Conservation (phyloP, 1,284 basidiomycete species). For the Trametes hirsuta region DNA sequence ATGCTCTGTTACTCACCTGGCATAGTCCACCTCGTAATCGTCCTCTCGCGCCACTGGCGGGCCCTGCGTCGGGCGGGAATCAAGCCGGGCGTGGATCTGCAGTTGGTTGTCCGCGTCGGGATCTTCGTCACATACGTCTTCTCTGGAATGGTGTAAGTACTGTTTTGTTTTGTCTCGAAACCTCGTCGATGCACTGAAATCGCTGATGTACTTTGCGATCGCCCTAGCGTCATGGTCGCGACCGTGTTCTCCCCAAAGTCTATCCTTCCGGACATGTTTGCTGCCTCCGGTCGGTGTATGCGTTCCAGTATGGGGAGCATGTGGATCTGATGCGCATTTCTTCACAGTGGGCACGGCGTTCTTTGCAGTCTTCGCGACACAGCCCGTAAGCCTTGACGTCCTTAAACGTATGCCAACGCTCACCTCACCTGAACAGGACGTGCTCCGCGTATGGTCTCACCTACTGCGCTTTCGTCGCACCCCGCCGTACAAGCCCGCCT, state of each 20-base stretch:
- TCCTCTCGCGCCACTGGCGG: conserved; percentile 21
- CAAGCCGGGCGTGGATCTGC: conserved; percentile 16
- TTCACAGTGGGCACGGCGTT: conserved; percentile 29
- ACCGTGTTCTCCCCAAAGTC: conserved; percentile 16
- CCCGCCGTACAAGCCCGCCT: not conserved
- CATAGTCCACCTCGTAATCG: conserved; percentile 23
- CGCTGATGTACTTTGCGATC: not conserved
- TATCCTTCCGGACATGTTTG: conserved; percentile 31
- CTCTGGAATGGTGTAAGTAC: conserved; percentile 28
- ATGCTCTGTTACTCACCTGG: not conserved
- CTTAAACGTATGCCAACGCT: not conserved
- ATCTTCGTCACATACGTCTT: conserved; percentile 30
- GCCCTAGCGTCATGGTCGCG: conserved; percentile 21
- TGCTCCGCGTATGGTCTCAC: conserved; percentile 27
- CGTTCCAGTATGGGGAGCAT: not conserved
- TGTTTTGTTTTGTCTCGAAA: not conserved
- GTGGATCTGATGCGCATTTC: not conserved
- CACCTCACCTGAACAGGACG: conserved; percentile 16
- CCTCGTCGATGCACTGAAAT: not conserved
- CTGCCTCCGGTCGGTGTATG: conserved; percentile 28
- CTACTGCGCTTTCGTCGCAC: conserved; percentile 17
- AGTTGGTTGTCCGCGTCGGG: conserved; percentile 23
- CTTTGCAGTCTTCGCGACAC: conserved; percentile 32
- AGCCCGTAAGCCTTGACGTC: conserved; percentile 22
- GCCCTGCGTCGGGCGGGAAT: conserved; percentile 19